Evolutionary conservation across 805 yeast species (phyloP).

Genomic region (Ogataea sp.): DNA sequence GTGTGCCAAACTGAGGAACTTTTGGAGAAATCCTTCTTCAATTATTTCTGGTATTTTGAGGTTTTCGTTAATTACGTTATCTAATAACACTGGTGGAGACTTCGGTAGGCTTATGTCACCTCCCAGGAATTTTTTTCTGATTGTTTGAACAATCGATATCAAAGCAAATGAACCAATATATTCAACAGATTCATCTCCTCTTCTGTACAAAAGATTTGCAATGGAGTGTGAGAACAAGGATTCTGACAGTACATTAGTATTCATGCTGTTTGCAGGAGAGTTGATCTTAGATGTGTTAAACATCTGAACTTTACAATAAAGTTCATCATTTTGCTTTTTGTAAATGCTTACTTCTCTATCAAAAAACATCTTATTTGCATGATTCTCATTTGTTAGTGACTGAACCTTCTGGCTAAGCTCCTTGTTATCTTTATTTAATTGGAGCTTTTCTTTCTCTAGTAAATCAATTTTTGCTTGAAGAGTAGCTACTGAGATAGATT

Average conservation of each 20-base stretch:
- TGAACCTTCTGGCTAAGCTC: too few relatives aligned
- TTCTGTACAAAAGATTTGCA: slow-evolving; percentile 8
- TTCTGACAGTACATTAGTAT: slow-evolving; percentile 1
- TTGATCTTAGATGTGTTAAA: too few relatives aligned
- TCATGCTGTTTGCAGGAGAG: not conserved
- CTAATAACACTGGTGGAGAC: slow-evolving; percentile 6
- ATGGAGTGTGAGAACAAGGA: slow-evolving; percentile 3
- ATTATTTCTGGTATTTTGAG: slow-evolving; percentile 7
- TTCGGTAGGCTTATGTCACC: not conserved
- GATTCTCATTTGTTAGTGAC: too few relatives aligned
- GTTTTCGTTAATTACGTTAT: slow-evolving; percentile 7
- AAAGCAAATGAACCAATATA: slow-evolving; percentile 17
- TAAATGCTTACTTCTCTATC: too few relatives aligned
- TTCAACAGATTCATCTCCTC: slow-evolving; percentile 10
- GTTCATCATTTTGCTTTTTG: not conserved
- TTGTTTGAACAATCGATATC: slow-evolving; percentile 15
- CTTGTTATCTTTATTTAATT: too few relatives aligned
- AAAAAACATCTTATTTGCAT: too few relatives aligned
- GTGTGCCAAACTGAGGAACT: slow-evolving; percentile 12
- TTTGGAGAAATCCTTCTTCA: slow-evolving; percentile 7
- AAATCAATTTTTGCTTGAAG: not conserved
- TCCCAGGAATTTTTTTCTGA: slow-evolving; percentile 11
- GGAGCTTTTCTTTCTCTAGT: too few relatives aligned
- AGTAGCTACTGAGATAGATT: not conserved
- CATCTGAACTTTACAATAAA: not conserved